Evolutionary conservation across 1,284 basidiomycete species (phyloP), one percentile per base, ranked within the genome.

Genomic region (Apiotrichum sp.): DNA sequence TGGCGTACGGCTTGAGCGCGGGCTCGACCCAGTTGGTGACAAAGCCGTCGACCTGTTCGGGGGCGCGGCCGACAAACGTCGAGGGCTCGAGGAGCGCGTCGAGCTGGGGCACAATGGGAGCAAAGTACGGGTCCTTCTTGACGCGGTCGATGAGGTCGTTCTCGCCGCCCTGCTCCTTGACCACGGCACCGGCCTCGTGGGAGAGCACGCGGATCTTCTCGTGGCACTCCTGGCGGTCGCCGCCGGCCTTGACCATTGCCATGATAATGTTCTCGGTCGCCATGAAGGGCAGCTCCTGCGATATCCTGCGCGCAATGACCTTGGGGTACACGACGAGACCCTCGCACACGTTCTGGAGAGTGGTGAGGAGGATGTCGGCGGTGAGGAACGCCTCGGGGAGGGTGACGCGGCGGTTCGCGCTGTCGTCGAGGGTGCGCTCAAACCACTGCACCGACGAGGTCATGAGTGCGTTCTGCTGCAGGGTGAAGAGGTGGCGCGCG

Each of bases 181-280:
- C 95, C 70, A 95, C 91, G 58, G 88, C 81, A 0, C 86, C 93
- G 0, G 96, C 96, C 76, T 98, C 86, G 76, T 98, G 95, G 11
- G 92, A 96, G n/a, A 98, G 66, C 51, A 97, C 93, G 58, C 95
- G 80, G 71, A 98, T 95, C 77, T 89, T 88, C 78, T 98, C 96
- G 76, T 98, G 95, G 40, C 92, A 93, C 75, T 90, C 89, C 77
- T 98, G 96, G 41, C 96, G 82, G 75, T 98, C 95, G 1, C 93
- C 96, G 42, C 93, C 93, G 53, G 77, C 75, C 77, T 95, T 95
- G 58, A 98, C 96, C 61, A 98, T 86, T 10, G 93, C 93, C 96
- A 99, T 98, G 80, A 98, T 98, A 76, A 99, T 83, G 77, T 98
- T 98, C 78, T 97, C 93, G 3, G 93, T 93, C 3, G 90, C 89